A percentile compares a stretch with the other conserved stretches of the same genome.
Evolutionary conservation across 1,284 basidiomycete genomes (phyloP).

Genomic region (Cutaneotrichosporon sp.): DNA sequence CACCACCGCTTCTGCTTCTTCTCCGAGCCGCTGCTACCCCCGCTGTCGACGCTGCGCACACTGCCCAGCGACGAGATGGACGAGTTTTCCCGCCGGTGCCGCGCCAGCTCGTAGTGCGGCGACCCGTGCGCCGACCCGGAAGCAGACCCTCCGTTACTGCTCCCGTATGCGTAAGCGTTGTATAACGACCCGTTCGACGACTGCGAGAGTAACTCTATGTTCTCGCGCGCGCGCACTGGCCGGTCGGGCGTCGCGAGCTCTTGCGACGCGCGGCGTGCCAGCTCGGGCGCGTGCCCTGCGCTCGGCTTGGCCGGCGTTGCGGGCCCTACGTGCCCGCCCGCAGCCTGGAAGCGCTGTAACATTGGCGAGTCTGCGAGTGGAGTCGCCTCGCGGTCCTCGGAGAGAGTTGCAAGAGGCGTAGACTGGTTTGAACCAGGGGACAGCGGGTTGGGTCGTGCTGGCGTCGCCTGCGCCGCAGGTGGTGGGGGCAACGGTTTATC

Average conservation of each 20-base stretch:
- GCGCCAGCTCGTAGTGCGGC: slow-evolving; percentile 17
- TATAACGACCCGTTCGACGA: neutral
- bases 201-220: slow-evolving; percentile 1
- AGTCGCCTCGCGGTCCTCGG: slow-evolving; percentile 6
- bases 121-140: neutral
- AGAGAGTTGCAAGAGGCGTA: neutral
- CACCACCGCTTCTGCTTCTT: neutral
- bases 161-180: neutral
- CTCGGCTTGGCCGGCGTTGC: neutral
- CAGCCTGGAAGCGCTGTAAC: too few relatives aligned
- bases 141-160: neutral
- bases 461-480: neutral
- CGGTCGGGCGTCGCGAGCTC: neutral
- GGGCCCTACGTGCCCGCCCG: too few relatives aligned
- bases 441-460: neutral
- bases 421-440: neutral
- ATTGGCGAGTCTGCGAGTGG: neutral
- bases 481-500: too few relatives aligned
- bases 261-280: neutral
- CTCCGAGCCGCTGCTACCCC: neutral
- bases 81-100: slow-evolving; percentile 12
- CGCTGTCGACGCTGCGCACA: neutral
- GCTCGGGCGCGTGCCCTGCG: neutral
- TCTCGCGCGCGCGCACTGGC: neutral
- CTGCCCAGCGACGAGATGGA: slow-evolving; percentile 6